Conservation (phyloP, 2,329 filamentous ascomycete species). For the Trichophyton simii region DNA sequence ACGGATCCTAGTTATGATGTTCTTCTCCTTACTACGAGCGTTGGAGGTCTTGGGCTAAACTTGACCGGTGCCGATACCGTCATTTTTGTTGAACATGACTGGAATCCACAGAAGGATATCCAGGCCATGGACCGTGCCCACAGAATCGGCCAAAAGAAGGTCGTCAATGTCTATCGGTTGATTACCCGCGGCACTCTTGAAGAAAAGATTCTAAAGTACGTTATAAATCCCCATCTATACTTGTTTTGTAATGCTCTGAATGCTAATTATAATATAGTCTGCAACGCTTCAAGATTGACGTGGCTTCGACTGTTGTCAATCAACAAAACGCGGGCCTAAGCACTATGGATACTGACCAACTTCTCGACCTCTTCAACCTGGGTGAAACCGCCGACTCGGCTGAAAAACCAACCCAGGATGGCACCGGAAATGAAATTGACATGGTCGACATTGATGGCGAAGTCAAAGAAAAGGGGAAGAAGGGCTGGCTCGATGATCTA, state of each 20-base stretch:
- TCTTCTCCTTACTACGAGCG: slow-evolving; percentile 82
- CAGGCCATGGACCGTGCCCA: slow-evolving; percentile 98
- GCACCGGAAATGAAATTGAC: slow-evolving; percentile 48
- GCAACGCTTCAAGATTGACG: slow-evolving; percentile 98
- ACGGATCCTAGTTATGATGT: slow-evolving; percentile 94
- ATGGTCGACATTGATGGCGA: slow-evolving; percentile 92
- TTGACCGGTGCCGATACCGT: slow-evolving; percentile 94
- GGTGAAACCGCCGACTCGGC: slow-evolving; percentile 51
- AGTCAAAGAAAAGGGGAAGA: slow-evolving; percentile 85
- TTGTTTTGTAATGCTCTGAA: neutral
- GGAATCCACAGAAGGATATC: slow-evolving; percentile 97
- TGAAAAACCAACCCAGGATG: slow-evolving; percentile 52
- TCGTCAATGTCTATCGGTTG: slow-evolving; percentile 94
- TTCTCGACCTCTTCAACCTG: slow-evolving; percentile 89
- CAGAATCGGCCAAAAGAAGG: slow-evolving; percentile 98
- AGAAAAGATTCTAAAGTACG: slow-evolving; percentile 84
- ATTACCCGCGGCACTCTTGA: slow-evolving; percentile 92
- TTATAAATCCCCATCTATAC: slow-evolving; percentile 13
- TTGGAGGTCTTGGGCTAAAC: slow-evolving; percentile 88
- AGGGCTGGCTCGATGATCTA: slow-evolving; percentile 87
- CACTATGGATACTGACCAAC: slow-evolving; percentile 98
- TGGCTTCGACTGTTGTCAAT: slow-evolving; percentile 94
- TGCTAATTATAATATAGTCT: slow-evolving; percentile 43
- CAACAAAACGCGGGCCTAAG: slow-evolving; percentile 91
- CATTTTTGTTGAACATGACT: slow-evolving; percentile 98